These are phyloP conservation scores for Ceriops tagal DNA, from an alignment of 345 rosid genomes.

Conservation along the genomic window DNA sequence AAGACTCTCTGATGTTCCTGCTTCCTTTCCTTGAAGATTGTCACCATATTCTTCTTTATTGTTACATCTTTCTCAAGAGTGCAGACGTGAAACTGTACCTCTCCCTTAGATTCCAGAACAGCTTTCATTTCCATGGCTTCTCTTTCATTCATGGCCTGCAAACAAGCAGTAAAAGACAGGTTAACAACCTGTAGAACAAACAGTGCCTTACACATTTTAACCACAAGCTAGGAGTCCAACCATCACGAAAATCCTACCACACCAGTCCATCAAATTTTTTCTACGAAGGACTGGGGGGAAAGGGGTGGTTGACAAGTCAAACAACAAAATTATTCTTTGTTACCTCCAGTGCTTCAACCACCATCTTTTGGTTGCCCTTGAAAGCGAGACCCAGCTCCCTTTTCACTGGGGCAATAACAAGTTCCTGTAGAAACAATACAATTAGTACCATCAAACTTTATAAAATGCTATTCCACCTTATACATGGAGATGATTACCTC, in stretches of 20 bases:
- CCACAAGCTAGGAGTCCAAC: neutral
- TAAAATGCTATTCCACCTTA: neutral
- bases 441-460: neutral
- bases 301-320: no score
- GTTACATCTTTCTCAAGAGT: constrained; percentile 56
- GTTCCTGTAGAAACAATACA: constrained; percentile 41
- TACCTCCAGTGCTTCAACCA: constrained; percentile 81
- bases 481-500: constrained; percentile 46
- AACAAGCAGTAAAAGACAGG: neutral
- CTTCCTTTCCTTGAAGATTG: constrained; percentile 85
- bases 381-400: constrained; percentile 83
- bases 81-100: constrained; percentile 68
- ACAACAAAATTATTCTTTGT: neutral
- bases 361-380: constrained; percentile 71
- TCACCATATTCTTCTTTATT: constrained; percentile 74
- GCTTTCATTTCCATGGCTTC: constrained; percentile 90
- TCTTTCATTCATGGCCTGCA: constrained; percentile 72
- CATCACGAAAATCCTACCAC: no score
- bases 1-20: constrained; percentile 83
- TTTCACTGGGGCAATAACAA: constrained; percentile 71
- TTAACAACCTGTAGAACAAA: neutral
- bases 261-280: no score
- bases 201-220: neutral
- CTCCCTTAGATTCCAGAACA: constrained; percentile 69
- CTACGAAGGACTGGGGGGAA: no score